These are phyloP conservation scores for Gonium pectorale DNA, from an alignment of 139 green algal species.

Conservation along the genomic window DNA sequence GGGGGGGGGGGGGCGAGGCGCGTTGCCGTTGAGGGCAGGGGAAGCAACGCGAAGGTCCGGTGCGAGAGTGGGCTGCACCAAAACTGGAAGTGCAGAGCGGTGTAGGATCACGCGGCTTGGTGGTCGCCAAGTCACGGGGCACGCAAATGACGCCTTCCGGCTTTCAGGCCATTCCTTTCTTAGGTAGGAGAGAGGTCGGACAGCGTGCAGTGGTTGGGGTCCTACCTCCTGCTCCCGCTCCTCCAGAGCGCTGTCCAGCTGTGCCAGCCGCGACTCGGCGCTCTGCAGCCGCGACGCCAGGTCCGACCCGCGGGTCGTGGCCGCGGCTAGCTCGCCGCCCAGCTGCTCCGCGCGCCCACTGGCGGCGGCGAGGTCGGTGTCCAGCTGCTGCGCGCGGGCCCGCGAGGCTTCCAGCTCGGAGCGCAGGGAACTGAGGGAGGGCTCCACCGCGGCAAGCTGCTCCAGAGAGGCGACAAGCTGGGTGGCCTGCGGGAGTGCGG, in stretches of 20 bases:
- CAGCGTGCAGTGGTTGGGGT: too few species aligned
- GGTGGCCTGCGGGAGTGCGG: neutral
- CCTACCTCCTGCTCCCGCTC: slow-evolving; percentile 12
- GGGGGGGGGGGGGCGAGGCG: too few species aligned
- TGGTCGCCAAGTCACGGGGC: too few species aligned
- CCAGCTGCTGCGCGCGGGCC: neutral
- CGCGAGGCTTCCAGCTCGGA: neutral
- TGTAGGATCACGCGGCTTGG: too few species aligned
- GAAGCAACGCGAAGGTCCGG: too few species aligned
- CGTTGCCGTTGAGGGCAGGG: too few species aligned
- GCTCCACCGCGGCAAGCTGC: slow-evolving; percentile 28
- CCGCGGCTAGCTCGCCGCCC: neutral
- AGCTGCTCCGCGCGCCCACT: neutral
- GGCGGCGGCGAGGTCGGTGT: neutral
- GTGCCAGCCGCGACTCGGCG: neutral
- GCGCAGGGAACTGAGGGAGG: neutral
- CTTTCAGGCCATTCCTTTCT: too few species aligned
- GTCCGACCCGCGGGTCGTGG: slow-evolving; percentile 4
- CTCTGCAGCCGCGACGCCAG: slow-evolving; percentile 7
- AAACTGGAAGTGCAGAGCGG: neutral
- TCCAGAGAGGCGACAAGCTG: slow-evolving; percentile 17
- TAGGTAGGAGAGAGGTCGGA: too few species aligned
- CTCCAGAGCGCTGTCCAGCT: neutral
- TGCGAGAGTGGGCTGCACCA: too few species aligned
- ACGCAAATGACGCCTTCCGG: too few species aligned